Evolutionary conservation across 2,329 filamentous ascomycete genomes (phyloP).

Genomic region (Allantophomopsis cytisporea): DNA sequence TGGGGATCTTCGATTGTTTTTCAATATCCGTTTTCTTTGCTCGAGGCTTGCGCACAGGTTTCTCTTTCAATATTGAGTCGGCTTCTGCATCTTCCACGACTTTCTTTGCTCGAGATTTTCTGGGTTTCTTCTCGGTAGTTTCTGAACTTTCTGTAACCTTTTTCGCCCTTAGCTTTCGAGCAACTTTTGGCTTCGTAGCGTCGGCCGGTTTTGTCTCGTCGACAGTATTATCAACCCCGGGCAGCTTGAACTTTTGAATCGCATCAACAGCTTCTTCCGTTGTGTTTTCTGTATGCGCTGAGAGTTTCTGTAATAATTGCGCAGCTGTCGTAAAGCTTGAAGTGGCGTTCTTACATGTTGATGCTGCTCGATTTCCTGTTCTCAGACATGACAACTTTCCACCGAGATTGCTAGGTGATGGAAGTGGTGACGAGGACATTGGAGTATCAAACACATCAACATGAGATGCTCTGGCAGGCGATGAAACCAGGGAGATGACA

Average conservation of each 20-base stretch:
- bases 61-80: slow-evolving; percentile 6
- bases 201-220: slow-evolving; percentile 13
- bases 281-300: too few relatives aligned
- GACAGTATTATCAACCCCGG: neutral
- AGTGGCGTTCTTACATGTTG: slow-evolving; percentile 22
- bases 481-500: slow-evolving; percentile 25
- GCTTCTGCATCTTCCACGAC: slow-evolving; percentile 4
- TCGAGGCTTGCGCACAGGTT: slow-evolving; percentile 9
- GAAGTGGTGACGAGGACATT: slow-evolving; percentile 26
- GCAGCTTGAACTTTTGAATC: too few relatives aligned
- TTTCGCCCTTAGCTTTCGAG: slow-evolving; percentile 9
- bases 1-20: slow-evolving; percentile 18
- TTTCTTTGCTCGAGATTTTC: slow-evolving; percentile 16
- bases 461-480: slow-evolving; percentile 12
- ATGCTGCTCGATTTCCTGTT: slow-evolving; percentile 22
- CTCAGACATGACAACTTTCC: slow-evolving; percentile 21
- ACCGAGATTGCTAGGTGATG: slow-evolving; percentile 34
- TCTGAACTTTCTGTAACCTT: slow-evolving; percentile 2
- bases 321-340: slow-evolving; percentile 26
- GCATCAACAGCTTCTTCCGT: too few relatives aligned
- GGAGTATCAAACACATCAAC: slow-evolving; percentile 1
- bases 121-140: slow-evolving; percentile 7
- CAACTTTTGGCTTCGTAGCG: slow-evolving; percentile 6
- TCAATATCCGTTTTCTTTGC: slow-evolving; percentile 14
- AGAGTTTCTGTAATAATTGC: slow-evolving; percentile 5